Base-by-base conservation (phyloP, 805 yeast species). In the Ogataea wickerhamii region DNA sequence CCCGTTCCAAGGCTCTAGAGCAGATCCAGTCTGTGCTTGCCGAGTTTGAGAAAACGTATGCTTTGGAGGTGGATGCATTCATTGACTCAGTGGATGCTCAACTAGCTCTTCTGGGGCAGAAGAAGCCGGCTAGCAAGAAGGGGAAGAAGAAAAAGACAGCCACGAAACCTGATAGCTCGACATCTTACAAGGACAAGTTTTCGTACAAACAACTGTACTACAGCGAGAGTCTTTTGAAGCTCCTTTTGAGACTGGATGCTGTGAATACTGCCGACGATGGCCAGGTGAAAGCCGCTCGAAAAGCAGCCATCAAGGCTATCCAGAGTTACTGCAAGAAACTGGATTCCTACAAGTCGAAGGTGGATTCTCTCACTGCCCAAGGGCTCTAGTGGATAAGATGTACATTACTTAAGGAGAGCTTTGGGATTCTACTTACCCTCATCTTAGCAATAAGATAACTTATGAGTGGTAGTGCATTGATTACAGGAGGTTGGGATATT, bases 211-310 rank as follows among this genome's bases (percentile, higher is more conserved):
- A 67, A 48, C 71, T 73, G 36, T 83, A 69, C 55, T 78, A 68
- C 56, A 82, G 79, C 50, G 94, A 84, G 57, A 73, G 73, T 70
- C 61, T 84, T 29, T 64, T 84, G 56, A 82, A 82, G 54, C 69
- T 80, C 45, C 59, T 83, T 47, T 70, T 84, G 69, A 75, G 71
- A 44, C 64, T 85, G 38, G 94, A 85, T 51, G 79, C 74, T 3
- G 67, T 85, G 24, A 61, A 60, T 4, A 66, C 65, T 7, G 68
- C 68, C 20, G 68, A 63, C 7, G 74, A 74, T 33, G 73, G 63
- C 1, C 62, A 66, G 1, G 63, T 84, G 47, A 74, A 85, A 46
- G 65, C 66, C 18, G 68, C 69, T 53, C 70, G 94, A 47, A 82
- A 78, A 53, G 69, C 66, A 36, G 71, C 73, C 7, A 78, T 85